A percentile compares a stretch with the other conserved stretches of the same genome.
These are phyloP conservation scores for Taphrina populina DNA, from an alignment of 1,139 yeast species.

Conservation along the genomic window DNA sequence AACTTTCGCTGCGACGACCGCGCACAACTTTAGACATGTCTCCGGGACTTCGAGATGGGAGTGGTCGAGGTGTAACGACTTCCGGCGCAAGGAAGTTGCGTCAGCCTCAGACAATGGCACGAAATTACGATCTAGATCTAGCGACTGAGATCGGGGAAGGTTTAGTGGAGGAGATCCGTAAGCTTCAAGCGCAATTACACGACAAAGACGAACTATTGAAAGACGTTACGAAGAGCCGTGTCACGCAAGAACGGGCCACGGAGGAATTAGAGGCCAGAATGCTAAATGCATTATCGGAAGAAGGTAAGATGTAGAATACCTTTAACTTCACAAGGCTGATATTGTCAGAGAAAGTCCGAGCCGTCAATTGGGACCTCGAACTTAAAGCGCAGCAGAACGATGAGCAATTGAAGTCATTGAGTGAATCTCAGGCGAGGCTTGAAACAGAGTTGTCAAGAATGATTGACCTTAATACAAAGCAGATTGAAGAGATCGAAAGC, in stretches of 20 bases:
- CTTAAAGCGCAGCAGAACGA: slow-evolving; percentile 55
- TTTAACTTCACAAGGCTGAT: background rate
- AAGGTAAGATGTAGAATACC: slow-evolving; percentile 42
- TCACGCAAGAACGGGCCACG: slow-evolving; percentile 47
- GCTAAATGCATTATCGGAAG: slow-evolving; percentile 46
- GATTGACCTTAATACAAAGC: background rate
- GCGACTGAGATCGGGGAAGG: slow-evolving; percentile 82
- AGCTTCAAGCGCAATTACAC: slow-evolving; percentile 54
- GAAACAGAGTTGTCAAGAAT: slow-evolving; percentile 3
- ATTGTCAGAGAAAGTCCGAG: slow-evolving; percentile 53
- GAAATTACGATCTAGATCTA: slow-evolving; percentile 63
- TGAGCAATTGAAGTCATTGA: slow-evolving; percentile 42
- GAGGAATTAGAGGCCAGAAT: slow-evolving; percentile 46
- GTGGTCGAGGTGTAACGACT: background rate
- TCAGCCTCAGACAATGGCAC: slow-evolving; percentile 1
- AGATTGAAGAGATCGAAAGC: slow-evolving; percentile 14
- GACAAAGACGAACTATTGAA: slow-evolving; percentile 52
- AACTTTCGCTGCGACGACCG: background rate
- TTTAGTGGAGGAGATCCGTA: slow-evolving; percentile 72
- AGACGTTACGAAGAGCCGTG: slow-evolving; percentile 52
- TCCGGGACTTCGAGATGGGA: slow-evolving; percentile 1
- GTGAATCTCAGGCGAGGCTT: background rate
- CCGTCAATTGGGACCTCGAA: slow-evolving; percentile 78
- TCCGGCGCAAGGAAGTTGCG: background rate
- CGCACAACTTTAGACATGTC: slow-evolving; percentile 4